phyloP scores from a whole-genome alignment of 768 basidiomycete genomes.

The Amanita pallidorosea region DNA sequence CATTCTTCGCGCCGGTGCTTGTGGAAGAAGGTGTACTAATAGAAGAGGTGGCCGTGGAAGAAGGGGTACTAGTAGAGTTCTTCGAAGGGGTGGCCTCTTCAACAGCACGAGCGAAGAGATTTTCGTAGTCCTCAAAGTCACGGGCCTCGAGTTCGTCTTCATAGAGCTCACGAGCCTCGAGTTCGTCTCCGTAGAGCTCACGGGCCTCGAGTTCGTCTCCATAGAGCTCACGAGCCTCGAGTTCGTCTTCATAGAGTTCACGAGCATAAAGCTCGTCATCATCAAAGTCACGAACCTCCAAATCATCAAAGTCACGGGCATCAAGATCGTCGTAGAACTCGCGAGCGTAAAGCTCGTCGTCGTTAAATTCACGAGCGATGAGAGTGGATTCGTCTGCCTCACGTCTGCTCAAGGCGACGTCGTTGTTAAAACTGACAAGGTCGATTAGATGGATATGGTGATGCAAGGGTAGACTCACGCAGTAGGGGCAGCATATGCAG shows the following conservation, averaged over 20 bases:
- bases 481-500: slow-evolving; percentile 1
- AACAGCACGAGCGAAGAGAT: not conserved
- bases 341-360: not conserved
- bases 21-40: no score
- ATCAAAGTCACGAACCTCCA: not conserved
- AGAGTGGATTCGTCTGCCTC: not conserved
- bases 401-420: not conserved
- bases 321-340: not conserved
- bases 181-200: not conserved
- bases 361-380: not conserved
- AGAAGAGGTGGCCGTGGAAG: no score
- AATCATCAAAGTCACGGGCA: not conserved
- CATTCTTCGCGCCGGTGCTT: not conserved
- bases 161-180: not conserved
- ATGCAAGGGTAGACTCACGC: not conserved
- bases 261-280: not conserved
- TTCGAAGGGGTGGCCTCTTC: no score
- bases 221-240: not conserved
- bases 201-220: not conserved
- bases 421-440: not conserved
- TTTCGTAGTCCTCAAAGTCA: not conserved
- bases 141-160: not conserved
- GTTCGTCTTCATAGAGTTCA: not conserved
- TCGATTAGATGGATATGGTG: no score
- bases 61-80: no score